A percentile compares a stretch with the other conserved stretches of the same genome.
phyloP scores from a whole-genome alignment of 192 early-diverging fungal species.

The Kickxella alabastrina region DNA sequence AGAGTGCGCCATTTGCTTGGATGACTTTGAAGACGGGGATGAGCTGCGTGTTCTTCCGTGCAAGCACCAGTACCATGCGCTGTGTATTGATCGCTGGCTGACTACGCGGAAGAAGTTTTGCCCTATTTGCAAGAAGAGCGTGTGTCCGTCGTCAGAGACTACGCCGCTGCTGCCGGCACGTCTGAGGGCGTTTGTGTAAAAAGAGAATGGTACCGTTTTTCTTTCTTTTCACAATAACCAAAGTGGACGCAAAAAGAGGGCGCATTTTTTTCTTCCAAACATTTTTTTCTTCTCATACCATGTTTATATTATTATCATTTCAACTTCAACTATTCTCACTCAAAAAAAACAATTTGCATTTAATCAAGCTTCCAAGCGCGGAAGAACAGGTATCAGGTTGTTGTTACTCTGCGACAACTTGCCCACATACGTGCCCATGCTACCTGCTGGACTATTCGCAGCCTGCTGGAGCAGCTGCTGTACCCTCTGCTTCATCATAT shows the following conservation, averaged over 20 bases:
- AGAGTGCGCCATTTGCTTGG: slow-evolving; percentile 90
- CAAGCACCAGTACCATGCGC: slow-evolving; percentile 81
- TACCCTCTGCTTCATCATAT: slow-evolving; percentile 33
- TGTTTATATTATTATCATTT: slow-evolving; percentile 14
- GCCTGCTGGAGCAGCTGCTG: slow-evolving; percentile 49
- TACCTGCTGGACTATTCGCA: slow-evolving; percentile 30
- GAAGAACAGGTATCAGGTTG: slow-evolving; percentile 43
- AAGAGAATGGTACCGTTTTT: neutral
- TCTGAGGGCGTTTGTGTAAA: slow-evolving; percentile 36
- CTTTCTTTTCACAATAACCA: no score
- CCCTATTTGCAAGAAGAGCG: slow-evolving; percentile 75
- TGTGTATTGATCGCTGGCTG: slow-evolving; percentile 91
- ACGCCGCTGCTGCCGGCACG: slow-evolving; percentile 42
- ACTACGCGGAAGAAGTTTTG: slow-evolving; percentile 75
- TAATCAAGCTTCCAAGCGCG: slow-evolving; percentile 22
- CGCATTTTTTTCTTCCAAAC: no score
- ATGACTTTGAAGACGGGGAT: slow-evolving; percentile 80
- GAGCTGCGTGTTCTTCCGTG: slow-evolving; percentile 79
- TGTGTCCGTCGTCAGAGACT: slow-evolving; percentile 35
- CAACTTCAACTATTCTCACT: neutral
- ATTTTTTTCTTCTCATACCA: neutral
- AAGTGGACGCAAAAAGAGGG: no score
- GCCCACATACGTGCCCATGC: slow-evolving; percentile 42
- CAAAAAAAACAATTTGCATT: slow-evolving; percentile 1
- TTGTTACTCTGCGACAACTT: slow-evolving; percentile 48